These are phyloP conservation scores for Brassica rapa DNA, from an alignment of 345 rosid genomes.

Conservation along the genomic window DNA sequence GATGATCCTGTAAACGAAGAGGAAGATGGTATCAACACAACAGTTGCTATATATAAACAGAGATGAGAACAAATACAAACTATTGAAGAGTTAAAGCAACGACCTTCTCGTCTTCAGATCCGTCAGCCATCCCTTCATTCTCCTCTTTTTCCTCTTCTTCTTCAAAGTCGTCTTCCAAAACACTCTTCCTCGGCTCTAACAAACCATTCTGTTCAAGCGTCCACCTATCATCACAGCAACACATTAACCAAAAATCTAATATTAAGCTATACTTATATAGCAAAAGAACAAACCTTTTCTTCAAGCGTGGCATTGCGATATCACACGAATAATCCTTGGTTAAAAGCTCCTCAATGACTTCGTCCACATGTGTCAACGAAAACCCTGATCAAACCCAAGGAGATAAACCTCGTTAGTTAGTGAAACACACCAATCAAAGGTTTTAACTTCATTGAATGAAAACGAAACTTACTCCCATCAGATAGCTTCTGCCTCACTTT, in stretches of 20 bases:
- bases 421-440: slow-evolving; percentile 6
- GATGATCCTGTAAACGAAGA: slow-evolving; percentile 59
- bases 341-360: slow-evolving; percentile 81
- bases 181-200: slow-evolving; percentile 85
- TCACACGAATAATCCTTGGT: slow-evolving; percentile 89
- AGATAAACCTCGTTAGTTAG: not conserved
- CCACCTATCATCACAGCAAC: slow-evolving; percentile 50
- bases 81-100: not conserved
- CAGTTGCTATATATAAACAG: not conserved
- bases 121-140: slow-evolving; percentile 62
- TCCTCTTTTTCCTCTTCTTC: slow-evolving; percentile 97
- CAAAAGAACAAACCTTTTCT: slow-evolving; percentile 60
- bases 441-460: not conserved
- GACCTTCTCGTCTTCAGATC: slow-evolving; percentile 71
- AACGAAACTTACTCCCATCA: slow-evolving; percentile 66
- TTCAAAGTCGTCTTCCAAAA: slow-evolving; percentile 93
- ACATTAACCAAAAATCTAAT: slow-evolving; percentile 6
- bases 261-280: not conserved
- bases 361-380: slow-evolving; percentile 75
- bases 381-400: slow-evolving; percentile 46
- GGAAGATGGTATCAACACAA: slow-evolving; percentile 16
- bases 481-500: slow-evolving; percentile 63
- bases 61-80: not conserved
- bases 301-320: slow-evolving; percentile 81
- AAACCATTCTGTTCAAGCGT: slow-evolving; percentile 70